These are phyloP conservation scores for Selaginella tamariscina DNA, from an alignment of 75 land plant species.

Conservation along the genomic window DNA sequence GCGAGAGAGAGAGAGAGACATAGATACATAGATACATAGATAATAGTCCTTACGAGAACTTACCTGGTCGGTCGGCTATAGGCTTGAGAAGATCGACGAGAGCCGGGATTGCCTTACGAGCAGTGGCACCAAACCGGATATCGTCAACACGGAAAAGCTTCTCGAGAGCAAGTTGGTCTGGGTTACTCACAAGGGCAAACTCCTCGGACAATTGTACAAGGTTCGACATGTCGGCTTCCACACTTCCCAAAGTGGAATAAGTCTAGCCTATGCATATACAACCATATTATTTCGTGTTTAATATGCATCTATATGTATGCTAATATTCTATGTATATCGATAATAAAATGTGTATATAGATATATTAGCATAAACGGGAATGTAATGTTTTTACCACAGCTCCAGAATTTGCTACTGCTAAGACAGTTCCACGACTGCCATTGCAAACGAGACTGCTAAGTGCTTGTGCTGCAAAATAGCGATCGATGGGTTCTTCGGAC, in stretches of 20 bases:
- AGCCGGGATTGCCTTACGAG: constrained; percentile 84
- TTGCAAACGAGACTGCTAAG: constrained; percentile 86
- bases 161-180: constrained; percentile 86
- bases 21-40: no score
- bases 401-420: constrained; percentile 93
- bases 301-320: no score
- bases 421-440: constrained; percentile 89
- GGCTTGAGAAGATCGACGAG: constrained; percentile 93
- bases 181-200: constrained; percentile 52
- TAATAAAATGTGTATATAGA: no score
- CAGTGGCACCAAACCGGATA: constrained; percentile 78
- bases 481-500: constrained; percentile 59
- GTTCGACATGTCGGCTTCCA: constrained; percentile 63
- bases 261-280: no score
- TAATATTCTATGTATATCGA: no score
- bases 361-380: no score
- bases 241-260: constrained; percentile 84
- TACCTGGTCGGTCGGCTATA: constrained; percentile 87
- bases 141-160: constrained; percentile 91
- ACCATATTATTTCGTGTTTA: no score
- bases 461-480: constrained; percentile 95
- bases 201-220: constrained; percentile 69
- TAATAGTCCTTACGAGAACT: no score
- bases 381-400: no score
- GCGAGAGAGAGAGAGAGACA: no score